Evolutionary conservation across 345 rosid genomes (phyloP).

Genomic region (Erysimum cheiranthoides): DNA sequence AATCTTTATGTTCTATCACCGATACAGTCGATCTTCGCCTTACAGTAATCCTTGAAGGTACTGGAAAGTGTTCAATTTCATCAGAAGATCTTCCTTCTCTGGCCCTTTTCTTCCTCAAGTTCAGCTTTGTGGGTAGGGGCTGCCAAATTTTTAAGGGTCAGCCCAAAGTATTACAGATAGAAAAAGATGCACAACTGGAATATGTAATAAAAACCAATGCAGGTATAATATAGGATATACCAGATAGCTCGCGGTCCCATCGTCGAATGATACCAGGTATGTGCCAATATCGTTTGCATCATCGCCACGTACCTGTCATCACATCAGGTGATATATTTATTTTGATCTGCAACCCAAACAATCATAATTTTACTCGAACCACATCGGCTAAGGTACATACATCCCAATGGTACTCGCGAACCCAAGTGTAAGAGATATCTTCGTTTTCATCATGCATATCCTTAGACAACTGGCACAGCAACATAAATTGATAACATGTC

Average conservation of each 20-base stretch:
- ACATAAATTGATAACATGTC: slow-evolving; percentile 22
- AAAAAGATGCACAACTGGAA: slow-evolving; percentile 14
- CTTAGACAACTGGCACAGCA: slow-evolving; percentile 68
- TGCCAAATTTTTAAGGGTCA: slow-evolving; percentile 49
- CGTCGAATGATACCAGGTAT: slow-evolving; percentile 83
- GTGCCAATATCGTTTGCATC: slow-evolving; percentile 75
- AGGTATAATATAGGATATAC: slow-evolving; percentile 46
- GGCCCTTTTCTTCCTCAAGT: slow-evolving; percentile 81
- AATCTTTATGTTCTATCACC: slow-evolving; percentile 68
- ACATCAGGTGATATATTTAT: slow-evolving; percentile 22
- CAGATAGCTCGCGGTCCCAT: slow-evolving; percentile 76
- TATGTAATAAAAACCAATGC: slow-evolving; percentile 26
- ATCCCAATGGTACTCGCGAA: slow-evolving; percentile 94
- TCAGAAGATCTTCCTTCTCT: slow-evolving; percentile 83
- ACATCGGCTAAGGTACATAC: slow-evolving; percentile 57
- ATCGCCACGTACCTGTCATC: slow-evolving; percentile 67
- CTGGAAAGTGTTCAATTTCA: slow-evolving; percentile 86
- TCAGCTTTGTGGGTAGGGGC: slow-evolving; percentile 94
- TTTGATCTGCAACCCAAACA: slow-evolving; percentile 19
- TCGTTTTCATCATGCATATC: slow-evolving; percentile 79
- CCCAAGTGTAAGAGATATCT: slow-evolving; percentile 85
- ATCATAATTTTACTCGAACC: slow-evolving; percentile 12
- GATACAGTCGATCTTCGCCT: slow-evolving; percentile 66
- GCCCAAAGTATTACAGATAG: slow-evolving; percentile 20
- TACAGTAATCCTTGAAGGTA: slow-evolving; percentile 77